Evolutionary conservation across 2,329 filamentous ascomycete species (phyloP).

Genomic region (Clathrospora elynae): DNA sequence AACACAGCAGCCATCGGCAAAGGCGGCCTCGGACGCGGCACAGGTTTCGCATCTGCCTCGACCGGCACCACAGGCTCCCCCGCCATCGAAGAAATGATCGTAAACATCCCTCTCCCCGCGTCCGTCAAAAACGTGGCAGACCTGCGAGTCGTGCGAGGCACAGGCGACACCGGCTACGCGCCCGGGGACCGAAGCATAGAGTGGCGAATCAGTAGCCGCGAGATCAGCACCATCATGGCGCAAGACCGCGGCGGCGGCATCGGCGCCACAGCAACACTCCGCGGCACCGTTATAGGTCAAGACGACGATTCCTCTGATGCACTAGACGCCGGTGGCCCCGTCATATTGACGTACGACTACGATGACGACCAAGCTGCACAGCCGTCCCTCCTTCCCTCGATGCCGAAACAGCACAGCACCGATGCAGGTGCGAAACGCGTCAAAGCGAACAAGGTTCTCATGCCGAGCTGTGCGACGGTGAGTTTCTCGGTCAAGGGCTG

Average conservation of each 20-base stretch:
- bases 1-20: slow-evolving; percentile 34
- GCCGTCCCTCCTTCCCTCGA: not conserved
- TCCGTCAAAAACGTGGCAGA: slow-evolving; percentile 83
- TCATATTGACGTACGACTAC: slow-evolving; percentile 39
- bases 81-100: slow-evolving; percentile 72
- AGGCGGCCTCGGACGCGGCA: slow-evolving; percentile 34
- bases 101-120: slow-evolving; percentile 78
- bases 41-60: slow-evolving; percentile 30
- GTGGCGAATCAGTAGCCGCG: slow-evolving; percentile 82
- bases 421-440: slow-evolving; percentile 59
- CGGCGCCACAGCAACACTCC: slow-evolving; percentile 71
- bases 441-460: slow-evolving; percentile 61
- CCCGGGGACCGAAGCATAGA: slow-evolving; percentile 74
- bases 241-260: slow-evolving; percentile 55
- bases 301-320: slow-evolving; percentile 49
- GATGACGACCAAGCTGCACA: slow-evolving; percentile 37
- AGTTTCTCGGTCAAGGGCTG: slow-evolving; percentile 64
- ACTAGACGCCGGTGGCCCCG: slow-evolving; percentile 43
- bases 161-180: slow-evolving; percentile 80
- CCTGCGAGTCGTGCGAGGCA: slow-evolving; percentile 76
- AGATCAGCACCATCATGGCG: slow-evolving; percentile 60
- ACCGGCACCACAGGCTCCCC: slow-evolving; percentile 46
- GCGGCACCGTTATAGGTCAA: slow-evolving; percentile 76
- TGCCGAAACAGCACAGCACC: slow-evolving; percentile 24
- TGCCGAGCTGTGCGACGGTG: slow-evolving; percentile 54